Conservation (phyloP, 495 filamentous ascomycete species). For the Tuber aestivum region DNA sequence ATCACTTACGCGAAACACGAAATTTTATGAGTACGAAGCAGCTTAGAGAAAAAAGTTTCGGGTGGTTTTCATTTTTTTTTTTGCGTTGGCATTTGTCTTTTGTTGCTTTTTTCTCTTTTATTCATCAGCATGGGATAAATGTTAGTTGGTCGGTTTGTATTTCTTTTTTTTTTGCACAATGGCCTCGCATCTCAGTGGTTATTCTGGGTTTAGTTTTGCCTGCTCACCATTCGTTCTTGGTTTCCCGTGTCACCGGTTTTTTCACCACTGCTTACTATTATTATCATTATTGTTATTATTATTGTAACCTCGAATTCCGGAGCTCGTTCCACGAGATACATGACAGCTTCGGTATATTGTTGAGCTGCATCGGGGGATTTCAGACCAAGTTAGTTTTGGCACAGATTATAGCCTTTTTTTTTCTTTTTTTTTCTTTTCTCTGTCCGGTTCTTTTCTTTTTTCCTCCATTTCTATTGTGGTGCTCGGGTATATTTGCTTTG, state of each 20-base stretch:
- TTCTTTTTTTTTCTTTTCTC: not conserved
- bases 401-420: slow-evolving; percentile 28
- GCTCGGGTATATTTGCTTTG: slow-evolving; percentile 18
- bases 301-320: not conserved
- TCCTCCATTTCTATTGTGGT: slow-evolving; percentile 16
- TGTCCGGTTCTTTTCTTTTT: slow-evolving; percentile 2
- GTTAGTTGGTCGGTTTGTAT: not conserved
- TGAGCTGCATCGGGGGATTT: slow-evolving; percentile 12
- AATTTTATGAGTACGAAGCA: slow-evolving; percentile 8
- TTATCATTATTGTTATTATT: slow-evolving; percentile 2
- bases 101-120: slow-evolving; percentile 3
- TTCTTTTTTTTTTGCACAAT: slow-evolving; percentile 8
- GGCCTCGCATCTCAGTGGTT: slow-evolving; percentile 4
- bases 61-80: slow-evolving; percentile 4
- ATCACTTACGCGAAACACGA: slow-evolving; percentile 1
- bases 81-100: slow-evolving; percentile 6
- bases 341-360: not conserved
- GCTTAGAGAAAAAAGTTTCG: slow-evolving; percentile 6
- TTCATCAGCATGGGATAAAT: slow-evolving; percentile 22
- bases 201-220: not conserved
- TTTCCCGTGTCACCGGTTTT: not conserved
- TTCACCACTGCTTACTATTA: not conserved
- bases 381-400: slow-evolving; percentile 35
- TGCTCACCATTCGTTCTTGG: not conserved
- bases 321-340: not conserved